A percentile compares a stretch with the other conserved stretches of the same genome.
phyloP scores from a whole-genome alignment of 169 alveolate genomes.

The Besnoitia besnoiti region DNA sequence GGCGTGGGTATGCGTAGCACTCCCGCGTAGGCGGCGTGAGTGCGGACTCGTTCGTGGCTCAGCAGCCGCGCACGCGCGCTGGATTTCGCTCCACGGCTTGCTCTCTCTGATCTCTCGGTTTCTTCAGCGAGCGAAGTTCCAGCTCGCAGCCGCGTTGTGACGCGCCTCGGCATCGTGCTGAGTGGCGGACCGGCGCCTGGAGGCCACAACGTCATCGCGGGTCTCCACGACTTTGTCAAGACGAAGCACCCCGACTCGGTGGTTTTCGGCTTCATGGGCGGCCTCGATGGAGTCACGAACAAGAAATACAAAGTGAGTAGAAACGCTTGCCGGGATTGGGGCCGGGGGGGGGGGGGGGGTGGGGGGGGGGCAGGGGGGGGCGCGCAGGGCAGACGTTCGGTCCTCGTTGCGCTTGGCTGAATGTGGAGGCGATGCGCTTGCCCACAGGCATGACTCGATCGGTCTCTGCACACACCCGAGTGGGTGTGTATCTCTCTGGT shows the following conservation, averaged over 20 bases:
- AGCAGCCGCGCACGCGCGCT: too few relatives aligned
- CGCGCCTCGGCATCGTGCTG: slow-evolving; percentile 92
- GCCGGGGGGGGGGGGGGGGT: too few relatives aligned
- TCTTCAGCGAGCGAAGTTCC: not conserved
- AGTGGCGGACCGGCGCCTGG: slow-evolving; percentile 99
- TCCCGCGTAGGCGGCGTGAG: too few relatives aligned
- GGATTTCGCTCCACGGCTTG: not conserved
- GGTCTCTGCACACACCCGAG: too few relatives aligned
- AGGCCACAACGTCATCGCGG: slow-evolving; percentile 99
- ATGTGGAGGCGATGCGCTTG: too few relatives aligned
- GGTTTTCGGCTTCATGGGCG: slow-evolving; percentile 73
- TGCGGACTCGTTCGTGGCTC: too few relatives aligned
- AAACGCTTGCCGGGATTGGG: too few relatives aligned
- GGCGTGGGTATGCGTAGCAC: not conserved
- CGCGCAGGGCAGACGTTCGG: too few relatives aligned
- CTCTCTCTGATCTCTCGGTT: not conserved
- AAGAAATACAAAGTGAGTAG: slow-evolving; percentile 59
- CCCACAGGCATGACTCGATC: too few relatives aligned
- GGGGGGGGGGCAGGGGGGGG: too few relatives aligned
- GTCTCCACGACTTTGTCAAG: slow-evolving; percentile 81
- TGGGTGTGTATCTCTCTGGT: too few relatives aligned
- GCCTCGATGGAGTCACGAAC: slow-evolving; percentile 66
- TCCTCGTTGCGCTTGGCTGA: too few relatives aligned
- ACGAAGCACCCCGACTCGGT: slow-evolving; percentile 58
- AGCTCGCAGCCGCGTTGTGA: not conserved